These are phyloP conservation scores for Suhomyces ambrosiae DNA, from an alignment of 1,139 yeast genomes.

Conservation along the genomic window DNA sequence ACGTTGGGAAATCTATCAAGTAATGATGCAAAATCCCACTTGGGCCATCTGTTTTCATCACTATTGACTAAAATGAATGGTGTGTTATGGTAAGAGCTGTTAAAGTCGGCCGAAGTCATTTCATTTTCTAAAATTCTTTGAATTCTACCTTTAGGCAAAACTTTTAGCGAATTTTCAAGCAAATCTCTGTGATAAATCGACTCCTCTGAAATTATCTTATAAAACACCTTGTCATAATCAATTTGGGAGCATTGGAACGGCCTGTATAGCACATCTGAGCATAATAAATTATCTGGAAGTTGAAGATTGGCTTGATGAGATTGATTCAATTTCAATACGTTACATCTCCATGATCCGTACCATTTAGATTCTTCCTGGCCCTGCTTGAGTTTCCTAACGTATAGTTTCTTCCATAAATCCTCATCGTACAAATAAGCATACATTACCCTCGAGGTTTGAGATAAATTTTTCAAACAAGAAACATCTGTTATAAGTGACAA, in stretches of 20 bases:
- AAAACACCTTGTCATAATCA: slow-evolving; percentile 53
- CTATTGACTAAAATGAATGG: slow-evolving; percentile 69
- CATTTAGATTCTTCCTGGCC: slow-evolving; percentile 38
- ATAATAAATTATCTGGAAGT: slow-evolving; percentile 36
- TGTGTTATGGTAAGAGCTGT: slow-evolving; percentile 43
- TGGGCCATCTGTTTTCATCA: slow-evolving; percentile 58
- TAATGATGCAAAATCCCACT: slow-evolving; percentile 59
- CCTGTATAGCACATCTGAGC: slow-evolving; percentile 65
- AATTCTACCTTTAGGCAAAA: slow-evolving; percentile 40
- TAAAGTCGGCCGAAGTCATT: slow-evolving; percentile 49
- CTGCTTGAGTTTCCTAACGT: slow-evolving; percentile 31
- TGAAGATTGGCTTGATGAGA: slow-evolving; percentile 44
- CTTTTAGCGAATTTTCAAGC: slow-evolving; percentile 18
- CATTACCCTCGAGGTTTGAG: slow-evolving; percentile 63
- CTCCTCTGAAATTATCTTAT: slow-evolving; percentile 52
- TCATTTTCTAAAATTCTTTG: slow-evolving; percentile 47
- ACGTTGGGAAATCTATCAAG: slow-evolving; percentile 57
- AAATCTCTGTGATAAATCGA: slow-evolving; percentile 31
- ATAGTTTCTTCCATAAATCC: slow-evolving; percentile 73
- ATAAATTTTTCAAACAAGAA: slow-evolving; percentile 48
- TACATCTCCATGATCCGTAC: slow-evolving; percentile 79
- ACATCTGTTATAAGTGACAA: slow-evolving; percentile 48
- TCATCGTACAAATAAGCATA: slow-evolving; percentile 75
- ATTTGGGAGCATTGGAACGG: slow-evolving; percentile 81
- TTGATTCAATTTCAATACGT: slow-evolving; percentile 47